A percentile compares a stretch with the other conserved stretches of the same genome.
phyloP scores from a whole-genome alignment of 306 rosid genomes.

The Urtica urens region DNA sequence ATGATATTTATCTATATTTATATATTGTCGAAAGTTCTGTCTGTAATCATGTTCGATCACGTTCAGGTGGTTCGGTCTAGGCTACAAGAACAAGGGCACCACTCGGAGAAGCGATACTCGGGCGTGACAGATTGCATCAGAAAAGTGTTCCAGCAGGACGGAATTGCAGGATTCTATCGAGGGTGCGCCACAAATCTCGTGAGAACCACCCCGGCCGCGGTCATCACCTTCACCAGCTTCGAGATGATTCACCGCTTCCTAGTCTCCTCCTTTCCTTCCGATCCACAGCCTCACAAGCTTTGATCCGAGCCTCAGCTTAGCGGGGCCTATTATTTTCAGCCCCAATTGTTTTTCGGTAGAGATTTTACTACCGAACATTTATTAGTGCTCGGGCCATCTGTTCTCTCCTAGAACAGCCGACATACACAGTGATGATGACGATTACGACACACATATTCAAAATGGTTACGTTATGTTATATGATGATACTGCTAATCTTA shows the following conservation, averaged over 20 bases:
- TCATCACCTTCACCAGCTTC: constrained; percentile 81
- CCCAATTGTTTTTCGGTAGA: constrained; percentile 27
- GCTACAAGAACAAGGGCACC: constrained; percentile 83
- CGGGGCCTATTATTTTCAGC: constrained; percentile 8
- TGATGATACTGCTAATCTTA: too few species aligned
- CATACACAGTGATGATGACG: constrained; percentile 31
- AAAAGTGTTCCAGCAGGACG: constrained; percentile 73
- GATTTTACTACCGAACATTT: constrained; percentile 10
- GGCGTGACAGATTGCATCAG: constrained; percentile 55
- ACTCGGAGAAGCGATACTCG: constrained; percentile 76
- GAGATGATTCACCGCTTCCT: constrained; percentile 91
- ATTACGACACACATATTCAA: constrained; percentile 2
- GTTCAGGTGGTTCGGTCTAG: constrained; percentile 81
- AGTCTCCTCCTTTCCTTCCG: constrained; percentile 45
- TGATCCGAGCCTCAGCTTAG: too few species aligned
- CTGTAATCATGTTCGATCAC: too few species aligned
- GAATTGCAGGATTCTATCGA: constrained; percentile 64
- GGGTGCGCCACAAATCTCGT: constrained; percentile 80
- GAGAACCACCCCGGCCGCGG: constrained; percentile 86
- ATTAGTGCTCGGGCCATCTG: constrained; percentile 4
- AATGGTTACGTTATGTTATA: not conserved
- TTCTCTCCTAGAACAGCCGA: constrained; percentile 16
- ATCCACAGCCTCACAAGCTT: constrained; percentile 50
- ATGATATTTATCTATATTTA: too few species aligned
- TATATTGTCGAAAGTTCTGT: too few species aligned